Conservation (phyloP, 2,329 filamentous ascomycete genomes). For the Beauveria bassiana region DNA sequence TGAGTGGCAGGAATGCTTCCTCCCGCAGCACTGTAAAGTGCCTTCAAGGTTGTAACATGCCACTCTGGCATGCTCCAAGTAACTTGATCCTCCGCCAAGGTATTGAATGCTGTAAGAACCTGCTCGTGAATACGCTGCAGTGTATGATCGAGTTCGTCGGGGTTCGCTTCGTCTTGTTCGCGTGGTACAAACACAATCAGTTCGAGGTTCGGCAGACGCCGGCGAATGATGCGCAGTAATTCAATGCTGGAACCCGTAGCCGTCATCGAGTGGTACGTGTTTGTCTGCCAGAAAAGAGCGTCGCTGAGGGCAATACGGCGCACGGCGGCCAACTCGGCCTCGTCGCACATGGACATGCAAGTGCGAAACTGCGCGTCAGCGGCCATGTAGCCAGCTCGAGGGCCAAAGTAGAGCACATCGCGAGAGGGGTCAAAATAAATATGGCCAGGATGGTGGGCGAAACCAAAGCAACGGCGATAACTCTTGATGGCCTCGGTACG, state of each 20-base stretch:
- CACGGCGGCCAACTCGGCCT: slow-evolving; percentile 32
- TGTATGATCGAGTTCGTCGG: slow-evolving; percentile 22
- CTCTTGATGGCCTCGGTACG: slow-evolving; percentile 34
- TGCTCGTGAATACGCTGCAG: slow-evolving; percentile 14
- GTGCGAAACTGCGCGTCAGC: slow-evolving; percentile 38
- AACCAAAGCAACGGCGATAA: slow-evolving; percentile 35
- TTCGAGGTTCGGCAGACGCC: slow-evolving; percentile 31
- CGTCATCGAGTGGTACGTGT: slow-evolving; percentile 29
- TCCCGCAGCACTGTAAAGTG: not conserved
- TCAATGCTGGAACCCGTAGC: slow-evolving; percentile 33
- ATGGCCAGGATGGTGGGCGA: slow-evolving; percentile 31
- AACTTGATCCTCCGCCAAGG: slow-evolving; percentile 22
- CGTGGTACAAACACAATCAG: slow-evolving; percentile 38
- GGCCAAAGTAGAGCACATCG: slow-evolving; percentile 43
- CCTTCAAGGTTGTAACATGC: slow-evolving; percentile 26
- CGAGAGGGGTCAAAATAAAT: slow-evolving; percentile 33
- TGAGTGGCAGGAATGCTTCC: not conserved
- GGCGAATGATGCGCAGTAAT: slow-evolving; percentile 30
- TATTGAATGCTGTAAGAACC: slow-evolving; percentile 25
- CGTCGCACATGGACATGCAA: slow-evolving; percentile 34
- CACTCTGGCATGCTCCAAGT: slow-evolving; percentile 29
- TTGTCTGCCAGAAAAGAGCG: slow-evolving; percentile 32
- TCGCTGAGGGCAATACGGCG: slow-evolving; percentile 39
- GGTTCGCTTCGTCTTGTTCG: slow-evolving; percentile 24
- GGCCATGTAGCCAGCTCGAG: slow-evolving; percentile 36